Percentiles rank a stretch among this genome's conserved stretches.
phyloP scores from a whole-genome alignment of 140 eudicot genomes.

The Anethum foeniculum region DNA sequence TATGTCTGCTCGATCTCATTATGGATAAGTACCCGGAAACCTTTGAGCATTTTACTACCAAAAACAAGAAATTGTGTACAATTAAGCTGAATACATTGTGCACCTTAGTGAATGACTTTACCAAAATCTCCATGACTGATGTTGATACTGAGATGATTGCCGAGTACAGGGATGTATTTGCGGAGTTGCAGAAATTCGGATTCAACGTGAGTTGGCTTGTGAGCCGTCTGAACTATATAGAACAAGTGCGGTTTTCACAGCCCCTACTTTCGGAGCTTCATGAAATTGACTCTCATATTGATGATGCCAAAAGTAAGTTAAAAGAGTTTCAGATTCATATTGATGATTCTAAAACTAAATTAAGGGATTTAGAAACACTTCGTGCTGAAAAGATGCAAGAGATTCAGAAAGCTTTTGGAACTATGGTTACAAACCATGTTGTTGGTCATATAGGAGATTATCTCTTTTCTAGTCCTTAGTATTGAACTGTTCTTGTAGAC shows the following conservation, averaged over 20 bases:
- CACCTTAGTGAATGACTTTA: neutral
- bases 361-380: neutral
- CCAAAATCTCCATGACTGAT: neutral
- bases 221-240: neutral
- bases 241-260: neutral
- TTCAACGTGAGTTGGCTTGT: neutral
- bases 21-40: slow-evolving; percentile 1
- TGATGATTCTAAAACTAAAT: neutral
- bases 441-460: neutral
- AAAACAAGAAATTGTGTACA: neutral
- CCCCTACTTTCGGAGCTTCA: neutral
- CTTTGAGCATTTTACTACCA: neutral
- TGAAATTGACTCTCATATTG: neutral
- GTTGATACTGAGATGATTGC: neutral
- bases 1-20: neutral
- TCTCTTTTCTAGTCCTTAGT: neutral
- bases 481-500: too few relatives aligned
- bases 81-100: neutral
- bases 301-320: neutral
- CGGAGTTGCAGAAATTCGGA: neutral
- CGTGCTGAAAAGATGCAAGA: neutral
- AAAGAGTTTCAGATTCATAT: neutral
- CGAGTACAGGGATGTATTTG: neutral
- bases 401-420: neutral
- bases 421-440: neutral